Evolutionary conservation across 1,284 basidiomycete species (phyloP), one percentile per base, ranked within the genome.

Genomic region (Bondarzewia mesenterica): DNA sequence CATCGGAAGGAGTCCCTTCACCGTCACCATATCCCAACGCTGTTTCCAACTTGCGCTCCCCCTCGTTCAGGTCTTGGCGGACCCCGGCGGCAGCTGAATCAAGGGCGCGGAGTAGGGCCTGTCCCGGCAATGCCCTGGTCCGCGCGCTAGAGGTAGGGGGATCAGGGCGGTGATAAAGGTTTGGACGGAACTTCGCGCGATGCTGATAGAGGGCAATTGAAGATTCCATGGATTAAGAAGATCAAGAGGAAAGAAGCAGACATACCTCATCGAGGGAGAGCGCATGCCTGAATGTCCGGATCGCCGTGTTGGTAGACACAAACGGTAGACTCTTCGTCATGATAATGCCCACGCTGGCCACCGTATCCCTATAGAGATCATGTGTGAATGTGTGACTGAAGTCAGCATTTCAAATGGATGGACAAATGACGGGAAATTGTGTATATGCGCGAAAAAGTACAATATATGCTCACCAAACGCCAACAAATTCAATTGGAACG

Each of bases 191-290:
- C 57, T 70, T 74, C 15, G 71, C 64, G 29, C 80, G 77, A 51
- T 65, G 76, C 77, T n/a, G n/a, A n/a, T 82, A 23, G 12, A 47
- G 40, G 45, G 35, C 32, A 37, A 42, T 50, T 27, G 7, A n/a
- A 27, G 42, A 44, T 8, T 49, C 49, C 26, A 32, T 23, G 14
- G 23, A 44, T 43, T 23, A 10, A 7, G 21, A 10, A 12, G 20
- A 29, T 22, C 6, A 32, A 37, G 16, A 7, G 5, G 7, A 20
- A 41, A 18, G n/a, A n/a, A 37, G 21, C 5, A 37, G 10, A 46
- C 25, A n/a, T 46, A 78, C 78, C 61, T 84, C 80, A 50, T 83
- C 82, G 27, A 84, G 69, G n/a, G 82, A 67, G 22, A 83, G 63
- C 0, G 79, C 81, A 38, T 83, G 82, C 37, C 80, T 68, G 58